A percentile compares a stretch with the other conserved stretches of the same genome.
Conservation (phyloP, 768 basidiomycete genomes). For the Russula ochroleuca region DNA sequence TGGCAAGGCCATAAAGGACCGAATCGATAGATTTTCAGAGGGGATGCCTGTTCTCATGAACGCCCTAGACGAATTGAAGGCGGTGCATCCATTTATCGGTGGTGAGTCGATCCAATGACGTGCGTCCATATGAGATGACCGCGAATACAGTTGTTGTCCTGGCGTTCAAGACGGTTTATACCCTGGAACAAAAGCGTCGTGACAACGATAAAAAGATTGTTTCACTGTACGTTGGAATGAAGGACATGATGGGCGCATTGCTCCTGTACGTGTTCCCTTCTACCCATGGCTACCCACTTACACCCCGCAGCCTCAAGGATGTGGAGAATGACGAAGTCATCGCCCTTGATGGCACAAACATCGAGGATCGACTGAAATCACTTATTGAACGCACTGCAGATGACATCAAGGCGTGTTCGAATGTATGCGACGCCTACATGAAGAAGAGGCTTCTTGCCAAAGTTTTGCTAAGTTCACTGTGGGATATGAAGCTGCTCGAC, state of each 20-base stretch:
- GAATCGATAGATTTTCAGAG: constrained; percentile 30
- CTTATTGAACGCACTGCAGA: constrained; percentile 32
- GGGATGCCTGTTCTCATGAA: constrained; percentile 32
- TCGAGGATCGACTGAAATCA: constrained; percentile 36
- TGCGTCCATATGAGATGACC: background rate
- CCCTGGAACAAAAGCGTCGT: constrained; percentile 45
- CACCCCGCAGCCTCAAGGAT: constrained; percentile 30
- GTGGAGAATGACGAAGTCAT: constrained; percentile 32
- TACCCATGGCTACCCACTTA: background rate
- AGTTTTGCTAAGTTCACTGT: constrained; percentile 31
- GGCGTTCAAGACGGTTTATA: constrained; percentile 49
- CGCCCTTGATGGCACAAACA: constrained; percentile 35
- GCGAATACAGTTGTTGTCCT: constrained; percentile 41
- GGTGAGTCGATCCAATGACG: constrained; percentile 21
- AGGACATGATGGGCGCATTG: constrained; percentile 41
- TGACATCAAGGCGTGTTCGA: constrained; percentile 35
- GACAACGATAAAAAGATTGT: constrained; percentile 51
- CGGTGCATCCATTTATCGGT: constrained; percentile 33
- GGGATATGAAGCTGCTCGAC: constrained; percentile 31
- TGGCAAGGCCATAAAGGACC: constrained; percentile 19
- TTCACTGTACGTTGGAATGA: constrained; percentile 47
- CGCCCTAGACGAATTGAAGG: constrained; percentile 31
- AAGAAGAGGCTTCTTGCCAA: constrained; percentile 33
- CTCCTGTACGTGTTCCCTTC: constrained; percentile 4
- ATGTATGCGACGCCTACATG: constrained; percentile 35